phyloP scores from a whole-genome alignment of 2,329 filamentous ascomycete genomes.

The Sporothrix curviconia region DNA sequence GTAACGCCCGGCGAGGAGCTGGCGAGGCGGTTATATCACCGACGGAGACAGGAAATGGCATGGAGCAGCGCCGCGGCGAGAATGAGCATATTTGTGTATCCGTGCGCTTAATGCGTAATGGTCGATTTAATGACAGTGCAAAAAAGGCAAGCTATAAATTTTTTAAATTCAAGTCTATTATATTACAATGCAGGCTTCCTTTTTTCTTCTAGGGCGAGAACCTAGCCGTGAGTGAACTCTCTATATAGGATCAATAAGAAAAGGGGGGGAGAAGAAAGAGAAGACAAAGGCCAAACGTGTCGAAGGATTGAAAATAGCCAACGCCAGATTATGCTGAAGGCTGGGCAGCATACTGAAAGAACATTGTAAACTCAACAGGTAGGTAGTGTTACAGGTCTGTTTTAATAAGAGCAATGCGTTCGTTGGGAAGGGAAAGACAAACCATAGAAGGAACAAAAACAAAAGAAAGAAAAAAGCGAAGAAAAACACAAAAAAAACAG shows the following conservation, averaged over 20 bases:
- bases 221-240: no score
- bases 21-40: background rate
- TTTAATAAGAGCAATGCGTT: background rate
- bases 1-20: background rate
- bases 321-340: background rate
- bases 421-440: background rate
- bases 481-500: background rate
- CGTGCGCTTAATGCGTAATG: background rate
- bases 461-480: background rate
- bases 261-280: no score
- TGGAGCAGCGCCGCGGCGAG: background rate
- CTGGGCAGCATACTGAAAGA: no score
- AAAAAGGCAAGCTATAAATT: no score
- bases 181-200: no score
- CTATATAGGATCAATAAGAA: no score
- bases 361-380: background rate
- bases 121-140: background rate
- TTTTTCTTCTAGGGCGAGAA: no score
- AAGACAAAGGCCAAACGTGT: no score
- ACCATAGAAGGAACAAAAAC: background rate
- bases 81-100: background rate
- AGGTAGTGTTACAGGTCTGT: constrained; percentile 1
- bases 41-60: background rate
- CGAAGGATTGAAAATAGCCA: background rate
- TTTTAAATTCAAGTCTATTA: no score